Base-by-base conservation (phyloP, 2,329 filamentous ascomycete species). In the Ascochyta pisi region DNA sequence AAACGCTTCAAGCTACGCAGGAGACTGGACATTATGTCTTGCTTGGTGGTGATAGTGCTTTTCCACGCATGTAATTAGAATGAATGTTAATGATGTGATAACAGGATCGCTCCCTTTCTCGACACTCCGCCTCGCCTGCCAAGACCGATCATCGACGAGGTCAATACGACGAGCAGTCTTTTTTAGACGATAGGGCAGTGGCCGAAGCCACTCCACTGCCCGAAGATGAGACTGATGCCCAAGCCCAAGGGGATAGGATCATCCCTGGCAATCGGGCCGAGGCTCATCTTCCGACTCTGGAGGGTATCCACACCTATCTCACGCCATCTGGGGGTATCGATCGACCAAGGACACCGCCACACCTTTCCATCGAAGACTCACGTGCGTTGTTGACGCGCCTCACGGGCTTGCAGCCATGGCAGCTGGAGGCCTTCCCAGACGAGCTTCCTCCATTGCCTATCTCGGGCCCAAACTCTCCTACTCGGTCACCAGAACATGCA, bases 131-230 rank as follows among this genome's bases (percentile, higher is more conserved):
- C 47, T 58, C 62, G 57, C 60, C 63, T 63, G 67, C 64, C 65
- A 65, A 66, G 67, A 63, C 44, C 29, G 37, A 53, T 29, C 51
- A 60, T 15, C 61, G 66, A 61, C 64, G 64, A 61, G 61, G 65
- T 58, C 54, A 63, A 45, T 69, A 76, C 72, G 77, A 70, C 70
- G 76, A 69, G 58, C 71, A 81, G 78, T 82, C 84, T 86, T 87
- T 87, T 86, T 86, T 87, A 87, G 84, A 74, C 71, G 78, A 79
- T 77, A 79, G 83, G 84, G 84, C 82, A 82, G 84, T 85, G 83
- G 82, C 82, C 63, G 68, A 60, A 64, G 59, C 62, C 57, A 60
- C 67, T 77, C 80, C 80, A 77, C 73, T 75, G 76, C 78, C 77
- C 76, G 74, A 60, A 73, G 71, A 59, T 71, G 72, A 74, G 69